Conservation (phyloP, 2,329 filamentous ascomycete species). For the Fonsecaea multimorphosa region DNA sequence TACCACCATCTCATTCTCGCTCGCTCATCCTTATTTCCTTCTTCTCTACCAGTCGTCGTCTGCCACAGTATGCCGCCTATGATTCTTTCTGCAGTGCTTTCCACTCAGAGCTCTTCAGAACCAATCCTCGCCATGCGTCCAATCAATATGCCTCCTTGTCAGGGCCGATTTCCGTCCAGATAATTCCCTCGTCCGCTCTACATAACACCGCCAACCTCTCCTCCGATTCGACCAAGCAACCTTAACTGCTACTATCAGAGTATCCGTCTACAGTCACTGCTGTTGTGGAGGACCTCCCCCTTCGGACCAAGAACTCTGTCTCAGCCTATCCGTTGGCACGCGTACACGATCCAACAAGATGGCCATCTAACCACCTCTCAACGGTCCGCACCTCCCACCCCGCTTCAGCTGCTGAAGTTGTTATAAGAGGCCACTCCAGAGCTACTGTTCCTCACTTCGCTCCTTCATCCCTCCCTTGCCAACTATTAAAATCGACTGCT, state of each 20-base stretch:
- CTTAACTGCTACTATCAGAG: background rate
- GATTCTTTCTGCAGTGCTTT: slow-evolving; percentile 3
- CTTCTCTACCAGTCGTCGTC: background rate
- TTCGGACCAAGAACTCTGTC: slow-evolving; percentile 6
- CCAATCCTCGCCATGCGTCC: slow-evolving; percentile 28
- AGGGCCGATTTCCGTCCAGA: slow-evolving; percentile 33
- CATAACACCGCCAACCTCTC: background rate
- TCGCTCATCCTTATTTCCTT: background rate
- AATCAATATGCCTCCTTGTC: slow-evolving; percentile 24
- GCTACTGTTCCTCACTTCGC: background rate
- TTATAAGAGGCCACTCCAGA: background rate
- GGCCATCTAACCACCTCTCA: slow-evolving; percentile 27
- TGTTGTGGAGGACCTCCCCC: background rate
- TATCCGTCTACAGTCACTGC: background rate
- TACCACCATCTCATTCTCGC: background rate
- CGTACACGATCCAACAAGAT: slow-evolving; percentile 17
- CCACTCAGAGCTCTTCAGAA: slow-evolving; percentile 27
- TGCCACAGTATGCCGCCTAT: background rate
- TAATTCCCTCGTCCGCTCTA: slow-evolving; percentile 27
- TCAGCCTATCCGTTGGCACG: slow-evolving; percentile 23
- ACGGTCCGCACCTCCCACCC: slow-evolving; percentile 3
- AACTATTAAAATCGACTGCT: background rate
- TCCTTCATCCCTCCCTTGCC: background rate
- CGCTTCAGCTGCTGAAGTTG: background rate
- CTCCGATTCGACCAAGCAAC: background rate